Evolutionary conservation across 805 yeast species (phyloP).

Genomic region (Sungouiozyma intestinalis): DNA sequence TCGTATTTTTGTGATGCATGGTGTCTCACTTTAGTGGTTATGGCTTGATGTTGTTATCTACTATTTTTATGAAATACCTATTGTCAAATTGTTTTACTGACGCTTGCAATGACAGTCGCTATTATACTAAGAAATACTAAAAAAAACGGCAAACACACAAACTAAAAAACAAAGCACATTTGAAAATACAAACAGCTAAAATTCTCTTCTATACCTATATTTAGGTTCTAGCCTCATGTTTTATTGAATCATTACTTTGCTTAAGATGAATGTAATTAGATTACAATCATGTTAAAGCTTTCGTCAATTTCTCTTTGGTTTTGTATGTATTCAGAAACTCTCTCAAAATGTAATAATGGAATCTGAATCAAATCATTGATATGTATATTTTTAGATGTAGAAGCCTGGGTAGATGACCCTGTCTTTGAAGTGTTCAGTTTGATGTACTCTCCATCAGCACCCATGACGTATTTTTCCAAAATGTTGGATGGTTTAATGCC

Average conservation of each 20-base stretch:
- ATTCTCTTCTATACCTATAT: too few species aligned
- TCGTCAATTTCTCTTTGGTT: slow-evolving; percentile 63
- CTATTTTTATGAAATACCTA: too few species aligned
- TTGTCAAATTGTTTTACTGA: too few species aligned
- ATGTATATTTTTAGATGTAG: slow-evolving; percentile 26
- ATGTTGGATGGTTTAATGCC: not conserved
- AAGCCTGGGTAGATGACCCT: slow-evolving; percentile 7
- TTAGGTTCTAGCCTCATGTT: too few species aligned
- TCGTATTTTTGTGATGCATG: too few species aligned
- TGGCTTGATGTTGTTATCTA: too few species aligned
- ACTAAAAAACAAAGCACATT: not conserved
- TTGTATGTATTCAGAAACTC: slow-evolving; percentile 62
- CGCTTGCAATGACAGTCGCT: not conserved
- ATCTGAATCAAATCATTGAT: slow-evolving; percentile 22
- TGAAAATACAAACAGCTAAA: not conserved
- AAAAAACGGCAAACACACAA: not conserved
- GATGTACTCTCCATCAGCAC: slow-evolving; percentile 23
- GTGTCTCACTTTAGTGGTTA: too few species aligned
- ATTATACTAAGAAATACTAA: slow-evolving; percentile 55
- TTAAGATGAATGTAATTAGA: slow-evolving; percentile 4
- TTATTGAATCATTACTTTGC: not conserved
- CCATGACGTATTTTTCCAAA: slow-evolving; percentile 9
- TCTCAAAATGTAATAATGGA: slow-evolving; percentile 43
- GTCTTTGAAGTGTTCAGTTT: slow-evolving; percentile 8
- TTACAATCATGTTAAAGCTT: slow-evolving; percentile 46